Base-by-base conservation (phyloP, 768 basidiomycete species). In the Auriculariales sp. region DNA sequence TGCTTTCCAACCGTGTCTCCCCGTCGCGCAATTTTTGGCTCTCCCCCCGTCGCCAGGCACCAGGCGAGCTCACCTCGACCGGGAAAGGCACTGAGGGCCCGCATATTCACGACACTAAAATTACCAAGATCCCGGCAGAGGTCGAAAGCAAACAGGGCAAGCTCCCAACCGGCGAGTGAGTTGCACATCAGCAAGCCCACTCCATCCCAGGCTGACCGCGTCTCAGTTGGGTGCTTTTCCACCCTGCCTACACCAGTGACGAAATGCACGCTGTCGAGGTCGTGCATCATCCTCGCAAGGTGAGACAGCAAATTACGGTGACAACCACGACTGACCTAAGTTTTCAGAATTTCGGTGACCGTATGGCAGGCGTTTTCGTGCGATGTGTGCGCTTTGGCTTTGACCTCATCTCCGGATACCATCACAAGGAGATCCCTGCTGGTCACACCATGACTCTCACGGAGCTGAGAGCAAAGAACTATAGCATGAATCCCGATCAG, bases 371-470 rank as follows among this genome's bases (percentile, higher is more conserved):
- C 14, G 17, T 22, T 30, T 17, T 28, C 47, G 44, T 30, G 42
- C 39, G 9, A 14, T 24, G 27, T 34, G 34, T 45, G 28, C 75
- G 90, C 59, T 70, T 63, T 58, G 70, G 75, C 4, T 98, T 94
- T 62, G 94, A 98, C 61, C 52, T 88, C 33, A 79, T 85, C 14
- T 88, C 90, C 1, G 72, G 86, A 11, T 98, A 97, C 69, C 86
- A 82, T 57, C 81, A 89, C 63, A 75, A 73, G 53, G 66, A 71
- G 1, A 73, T 81, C 3, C 80, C 83, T 31, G 69, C 74, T 17
- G 66, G 73, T 35, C 70, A 71, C 29, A 76, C 74, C 12, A 76
- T 91, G 75, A 70, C 79, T 5, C 58, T 91, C 22, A 71, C 78
- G 44, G 76, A 97, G 55, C 73, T 98, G 24, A 71, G 83, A 48